Evolutionary conservation across 805 yeast species (phyloP).

Genomic region (Pichia deserticola): DNA sequence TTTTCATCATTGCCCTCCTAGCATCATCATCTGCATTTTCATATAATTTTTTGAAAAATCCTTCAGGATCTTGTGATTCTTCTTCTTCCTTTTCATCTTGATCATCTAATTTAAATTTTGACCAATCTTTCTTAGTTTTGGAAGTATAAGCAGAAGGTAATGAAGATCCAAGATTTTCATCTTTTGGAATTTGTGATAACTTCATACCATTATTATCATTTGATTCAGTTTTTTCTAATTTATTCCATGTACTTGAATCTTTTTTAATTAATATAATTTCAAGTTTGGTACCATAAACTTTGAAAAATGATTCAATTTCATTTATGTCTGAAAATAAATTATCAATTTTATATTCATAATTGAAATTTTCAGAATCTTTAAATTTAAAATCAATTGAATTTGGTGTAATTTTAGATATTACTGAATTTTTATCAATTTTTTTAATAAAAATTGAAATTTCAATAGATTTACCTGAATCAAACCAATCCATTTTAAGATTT

Average conservation of each 20-base stretch:
- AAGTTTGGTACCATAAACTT: conserved; percentile 63
- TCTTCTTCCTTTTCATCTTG: conserved; percentile 37
- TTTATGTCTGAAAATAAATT: conserved; percentile 47
- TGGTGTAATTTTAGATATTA: conserved; percentile 33
- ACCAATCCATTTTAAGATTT: conserved; percentile 56
- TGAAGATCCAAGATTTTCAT: neutral
- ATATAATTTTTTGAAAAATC: conserved; percentile 70
- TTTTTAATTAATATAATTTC: conserved; percentile 33
- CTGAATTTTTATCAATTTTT: conserved; percentile 45
- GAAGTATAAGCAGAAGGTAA: conserved; percentile 56
- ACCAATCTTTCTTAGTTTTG: conserved; percentile 62
- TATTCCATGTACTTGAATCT: neutral
- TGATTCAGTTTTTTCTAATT: neutral
- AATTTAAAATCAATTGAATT: conserved; percentile 37
- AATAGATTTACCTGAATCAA: conserved; percentile 52
- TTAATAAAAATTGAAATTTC: conserved; percentile 68
- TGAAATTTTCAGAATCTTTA: conserved; percentile 39
- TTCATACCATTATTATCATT: neutral
- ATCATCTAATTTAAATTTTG: conserved; percentile 34
- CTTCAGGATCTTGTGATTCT: conserved; percentile 43
- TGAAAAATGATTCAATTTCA: conserved; percentile 36
- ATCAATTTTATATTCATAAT: conserved; percentile 47
- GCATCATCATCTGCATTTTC: conserved; percentile 82
- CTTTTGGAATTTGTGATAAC: neutral
- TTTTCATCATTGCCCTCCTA: conserved; percentile 92